These are phyloP conservation scores for Acanthamoeba culbertsoni DNA, from an alignment of 208 protist genomes.

Conservation along the genomic window DNA sequence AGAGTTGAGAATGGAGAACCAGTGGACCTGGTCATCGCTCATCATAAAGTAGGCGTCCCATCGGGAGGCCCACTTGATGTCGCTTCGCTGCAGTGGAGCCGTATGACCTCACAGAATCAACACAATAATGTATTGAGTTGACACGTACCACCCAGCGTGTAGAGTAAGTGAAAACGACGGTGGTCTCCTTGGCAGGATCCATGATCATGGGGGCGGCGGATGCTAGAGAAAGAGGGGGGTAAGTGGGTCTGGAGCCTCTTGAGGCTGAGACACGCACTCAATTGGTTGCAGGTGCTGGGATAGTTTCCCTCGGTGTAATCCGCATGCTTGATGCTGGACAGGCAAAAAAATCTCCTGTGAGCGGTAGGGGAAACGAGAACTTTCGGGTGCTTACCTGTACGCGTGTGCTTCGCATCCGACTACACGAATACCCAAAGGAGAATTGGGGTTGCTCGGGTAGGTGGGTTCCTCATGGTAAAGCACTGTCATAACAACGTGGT, in stretches of 20 bases:
- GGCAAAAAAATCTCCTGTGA: background rate
- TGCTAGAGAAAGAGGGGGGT: too few species aligned
- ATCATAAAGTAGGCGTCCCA: constrained; percentile 96
- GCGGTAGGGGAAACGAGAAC: background rate
- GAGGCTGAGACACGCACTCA: background rate
- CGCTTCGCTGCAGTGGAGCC: background rate
- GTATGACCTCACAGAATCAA: too few species aligned
- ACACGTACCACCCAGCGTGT: constrained; percentile 53
- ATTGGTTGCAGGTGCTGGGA: background rate
- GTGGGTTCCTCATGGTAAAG: constrained; percentile 64
- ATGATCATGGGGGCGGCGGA: background rate
- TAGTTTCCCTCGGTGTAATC: background rate
- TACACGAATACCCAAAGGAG: constrained; percentile 62
- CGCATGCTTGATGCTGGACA: background rate
- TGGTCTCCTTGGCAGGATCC: background rate
- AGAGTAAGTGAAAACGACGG: constrained; percentile 75
- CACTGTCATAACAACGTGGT: constrained; percentile 80
- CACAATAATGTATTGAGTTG: background rate
- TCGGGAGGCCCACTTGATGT: constrained; percentile 92
- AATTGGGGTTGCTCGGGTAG: background rate
- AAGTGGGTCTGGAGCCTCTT: too few species aligned
- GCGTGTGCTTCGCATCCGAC: constrained; percentile 84
- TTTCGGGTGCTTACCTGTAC: too few species aligned
- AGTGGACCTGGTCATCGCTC: constrained; percentile 88
- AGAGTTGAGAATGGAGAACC: constrained; percentile 94